Conservation (phyloP, 106 monocot genomes). For the Dendrobium nobile region DNA sequence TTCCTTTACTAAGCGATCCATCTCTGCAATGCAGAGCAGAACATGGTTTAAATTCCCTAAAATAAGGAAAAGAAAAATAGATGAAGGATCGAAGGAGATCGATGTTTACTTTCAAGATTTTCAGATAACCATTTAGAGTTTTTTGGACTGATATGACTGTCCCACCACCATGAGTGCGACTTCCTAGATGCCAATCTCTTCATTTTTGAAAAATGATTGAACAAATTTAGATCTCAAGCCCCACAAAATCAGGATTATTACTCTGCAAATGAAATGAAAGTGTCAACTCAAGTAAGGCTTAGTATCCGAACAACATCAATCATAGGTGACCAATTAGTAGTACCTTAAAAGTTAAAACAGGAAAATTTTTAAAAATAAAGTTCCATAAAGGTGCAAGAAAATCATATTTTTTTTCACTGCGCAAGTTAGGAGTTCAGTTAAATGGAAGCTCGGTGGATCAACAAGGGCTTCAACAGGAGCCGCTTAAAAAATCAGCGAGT, state of each 20-base stretch:
- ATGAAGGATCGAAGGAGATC: not conserved
- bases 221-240: not conserved
- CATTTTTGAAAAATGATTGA: constrained; percentile 14
- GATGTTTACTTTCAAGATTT: constrained; percentile 52
- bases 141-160: constrained; percentile 68
- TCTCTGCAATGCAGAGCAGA: constrained; percentile 16
- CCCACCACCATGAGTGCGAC: constrained; percentile 81
- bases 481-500: too few relatives aligned
- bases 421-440: too few relatives aligned
- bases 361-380: too few relatives aligned
- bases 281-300: not conserved
- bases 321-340: too few relatives aligned
- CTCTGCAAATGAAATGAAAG: not conserved
- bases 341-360: too few relatives aligned
- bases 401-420: too few relatives aligned
- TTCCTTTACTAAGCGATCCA: constrained; percentile 56
- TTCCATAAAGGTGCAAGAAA: too few relatives aligned
- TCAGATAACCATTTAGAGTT: constrained; percentile 69
- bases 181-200: constrained; percentile 41
- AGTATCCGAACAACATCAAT: too few relatives aligned
- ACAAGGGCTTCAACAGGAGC: too few relatives aligned
- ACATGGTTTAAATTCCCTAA: not conserved
- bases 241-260: not conserved
- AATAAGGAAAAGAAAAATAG: too few relatives aligned
- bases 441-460: too few relatives aligned